Evolutionary conservation across 257 asterid genomes (phyloP).

Genomic region (Pogostemon cablin): DNA sequence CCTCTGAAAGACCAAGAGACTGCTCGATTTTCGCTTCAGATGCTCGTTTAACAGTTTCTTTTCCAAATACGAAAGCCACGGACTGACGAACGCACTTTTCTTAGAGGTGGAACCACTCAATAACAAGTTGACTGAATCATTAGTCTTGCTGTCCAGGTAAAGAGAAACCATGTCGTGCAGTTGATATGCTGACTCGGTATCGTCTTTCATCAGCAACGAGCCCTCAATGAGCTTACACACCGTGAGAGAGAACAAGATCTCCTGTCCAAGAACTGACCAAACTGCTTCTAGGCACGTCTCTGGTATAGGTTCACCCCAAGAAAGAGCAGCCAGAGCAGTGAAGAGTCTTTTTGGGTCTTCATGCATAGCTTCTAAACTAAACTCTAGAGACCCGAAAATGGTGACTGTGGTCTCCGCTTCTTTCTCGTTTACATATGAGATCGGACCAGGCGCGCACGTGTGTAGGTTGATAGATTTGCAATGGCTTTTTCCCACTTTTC

Average conservation of each 20-base stretch:
- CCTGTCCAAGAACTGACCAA: conserved; percentile 42
- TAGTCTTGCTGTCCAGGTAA: conserved; percentile 39
- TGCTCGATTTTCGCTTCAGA: conserved; percentile 33
- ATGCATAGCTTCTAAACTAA: conserved; percentile 42
- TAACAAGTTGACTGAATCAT: conserved; percentile 28
- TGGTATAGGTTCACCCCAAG: conserved; percentile 45
- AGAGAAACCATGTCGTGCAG: conserved; percentile 45
- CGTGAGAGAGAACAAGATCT: conserved; percentile 37
- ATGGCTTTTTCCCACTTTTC: conserved; percentile 48
- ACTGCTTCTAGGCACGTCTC: conserved; percentile 44
- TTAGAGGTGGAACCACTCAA: conserved; percentile 25
- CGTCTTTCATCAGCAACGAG: conserved; percentile 38
- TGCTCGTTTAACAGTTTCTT: conserved; percentile 28
- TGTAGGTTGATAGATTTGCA: conserved; percentile 36
- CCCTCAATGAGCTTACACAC: conserved; percentile 44
- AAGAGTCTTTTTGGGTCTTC: conserved; percentile 37
- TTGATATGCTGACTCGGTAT: conserved; percentile 34
- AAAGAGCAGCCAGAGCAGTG: conserved; percentile 40
- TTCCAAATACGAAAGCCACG: conserved; percentile 43
- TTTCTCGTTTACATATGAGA: conserved; percentile 44
- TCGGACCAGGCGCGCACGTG: conserved; percentile 41
- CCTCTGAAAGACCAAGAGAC: conserved; percentile 22
- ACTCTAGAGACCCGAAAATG: conserved; percentile 43
- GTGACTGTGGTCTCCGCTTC: conserved; percentile 42
- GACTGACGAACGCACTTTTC: conserved; percentile 35